These are phyloP conservation scores for Pyrus betulifolia DNA, from an alignment of 306 rosid species.

Conservation along the genomic window DNA sequence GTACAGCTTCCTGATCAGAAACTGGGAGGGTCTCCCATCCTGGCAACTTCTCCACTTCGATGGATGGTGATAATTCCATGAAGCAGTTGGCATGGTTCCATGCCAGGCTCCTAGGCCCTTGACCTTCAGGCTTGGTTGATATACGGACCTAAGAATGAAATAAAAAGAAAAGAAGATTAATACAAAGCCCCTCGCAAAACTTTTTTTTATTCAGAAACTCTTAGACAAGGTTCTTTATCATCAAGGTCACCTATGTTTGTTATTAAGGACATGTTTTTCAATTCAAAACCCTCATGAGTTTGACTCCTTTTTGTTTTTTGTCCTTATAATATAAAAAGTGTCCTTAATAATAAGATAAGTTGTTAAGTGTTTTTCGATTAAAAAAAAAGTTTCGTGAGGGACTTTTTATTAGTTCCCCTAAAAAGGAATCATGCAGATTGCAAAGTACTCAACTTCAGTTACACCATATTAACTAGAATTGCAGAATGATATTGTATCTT, in stretches of 20 bases:
- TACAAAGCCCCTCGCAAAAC: no score
- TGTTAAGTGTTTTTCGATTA: no score
- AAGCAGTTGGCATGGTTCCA: constrained; percentile 95
- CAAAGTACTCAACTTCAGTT: constrained; percentile 1
- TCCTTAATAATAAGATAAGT: no score
- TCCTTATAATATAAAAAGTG: no score
- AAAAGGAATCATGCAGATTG: neutral
- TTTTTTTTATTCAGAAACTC: no score
- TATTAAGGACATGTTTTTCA: no score
- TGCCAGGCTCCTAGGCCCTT: constrained; percentile 67
- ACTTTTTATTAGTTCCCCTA: no score
- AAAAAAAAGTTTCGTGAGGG: no score
- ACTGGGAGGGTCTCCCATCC: constrained; percentile 75
- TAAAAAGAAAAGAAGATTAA: neutral
- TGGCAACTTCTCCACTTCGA: constrained; percentile 58
- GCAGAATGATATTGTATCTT: neutral
- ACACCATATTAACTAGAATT: neutral
- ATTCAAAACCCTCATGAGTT: no score
- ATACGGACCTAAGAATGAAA: constrained; percentile 58
- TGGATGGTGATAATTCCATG: constrained; percentile 58
- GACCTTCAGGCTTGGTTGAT: constrained; percentile 68
- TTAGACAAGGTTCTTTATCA: no score
- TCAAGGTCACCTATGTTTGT: no score
- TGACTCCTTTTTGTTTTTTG: no score
- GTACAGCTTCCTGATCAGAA: constrained; percentile 68